Conservation (phyloP, 495 filamentous ascomycete species). For the Talaromyces ruber region DNA sequence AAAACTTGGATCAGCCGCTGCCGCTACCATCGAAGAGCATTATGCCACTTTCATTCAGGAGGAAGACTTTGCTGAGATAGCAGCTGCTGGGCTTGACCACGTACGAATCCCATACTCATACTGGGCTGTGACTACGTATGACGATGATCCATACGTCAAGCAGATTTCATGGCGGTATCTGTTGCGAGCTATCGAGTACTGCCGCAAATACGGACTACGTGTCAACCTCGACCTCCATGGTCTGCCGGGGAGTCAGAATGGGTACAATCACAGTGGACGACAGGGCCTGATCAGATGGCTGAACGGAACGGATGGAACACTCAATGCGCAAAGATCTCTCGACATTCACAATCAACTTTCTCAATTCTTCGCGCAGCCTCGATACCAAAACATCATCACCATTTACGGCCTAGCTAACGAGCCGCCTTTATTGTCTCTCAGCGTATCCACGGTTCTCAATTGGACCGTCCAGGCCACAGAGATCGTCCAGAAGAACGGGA, state of each 20-base stretch:
- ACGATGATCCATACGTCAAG: conserved; percentile 79
- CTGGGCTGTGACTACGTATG: conserved; percentile 85
- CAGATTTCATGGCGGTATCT: conserved; percentile 92
- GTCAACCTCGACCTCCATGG: conserved; percentile 93
- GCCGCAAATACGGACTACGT: conserved; percentile 84
- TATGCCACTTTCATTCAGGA: conserved; percentile 83
- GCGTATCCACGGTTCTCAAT: conserved; percentile 47
- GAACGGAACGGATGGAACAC: conserved; percentile 54
- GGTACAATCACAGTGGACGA: conserved; percentile 81
- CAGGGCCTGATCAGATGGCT: conserved; percentile 69
- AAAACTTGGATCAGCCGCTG: conserved; percentile 54
- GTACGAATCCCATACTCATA: conserved; percentile 92
- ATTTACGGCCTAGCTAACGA: conserved; percentile 87
- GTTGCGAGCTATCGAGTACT: conserved; percentile 84
- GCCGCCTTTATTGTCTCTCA: conserved; percentile 64
- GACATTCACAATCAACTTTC: conserved; percentile 74
- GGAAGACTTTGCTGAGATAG: conserved; percentile 74
- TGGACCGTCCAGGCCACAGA: conserved; percentile 62
- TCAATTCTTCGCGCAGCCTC: conserved; percentile 74
- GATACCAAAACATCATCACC: conserved; percentile 74
- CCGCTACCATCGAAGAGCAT: conserved; percentile 71
- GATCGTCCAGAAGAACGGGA: conserved; percentile 60
- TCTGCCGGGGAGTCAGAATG: conserved; percentile 77
- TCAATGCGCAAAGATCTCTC: conserved; percentile 67
- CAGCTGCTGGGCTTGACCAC: conserved; percentile 86